Evolutionary conservation across 257 asterid species (phyloP).

Genomic region (Solanum piurae): DNA sequence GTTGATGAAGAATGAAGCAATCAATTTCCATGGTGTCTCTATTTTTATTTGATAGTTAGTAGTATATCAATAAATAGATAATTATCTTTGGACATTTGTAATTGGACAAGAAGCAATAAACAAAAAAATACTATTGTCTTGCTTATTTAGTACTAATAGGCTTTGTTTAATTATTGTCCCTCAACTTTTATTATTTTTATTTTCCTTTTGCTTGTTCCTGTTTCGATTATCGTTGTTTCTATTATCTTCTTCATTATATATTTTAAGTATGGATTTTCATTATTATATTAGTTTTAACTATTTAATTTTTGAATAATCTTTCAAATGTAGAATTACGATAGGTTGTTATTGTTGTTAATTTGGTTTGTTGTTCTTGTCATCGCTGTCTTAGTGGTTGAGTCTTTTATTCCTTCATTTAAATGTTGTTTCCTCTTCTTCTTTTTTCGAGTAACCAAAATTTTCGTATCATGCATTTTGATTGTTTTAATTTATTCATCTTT

Average conservation of each 20-base stretch:
- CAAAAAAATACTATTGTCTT: conserved; percentile 27
- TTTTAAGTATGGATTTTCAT: neutral
- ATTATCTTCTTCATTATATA: neutral
- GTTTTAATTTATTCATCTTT: neutral
- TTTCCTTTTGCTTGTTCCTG: neutral
- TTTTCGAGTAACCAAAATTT: conserved; percentile 18
- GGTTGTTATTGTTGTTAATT: neutral
- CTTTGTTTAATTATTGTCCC: neutral
- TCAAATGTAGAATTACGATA: too few species aligned
- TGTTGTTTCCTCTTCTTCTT: neutral
- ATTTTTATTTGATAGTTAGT: conserved; percentile 7
- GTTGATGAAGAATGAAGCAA: neutral
- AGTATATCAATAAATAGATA: neutral
- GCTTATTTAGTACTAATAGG: conserved; percentile 24
- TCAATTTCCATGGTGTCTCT: conserved; percentile 28
- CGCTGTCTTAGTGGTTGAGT: conserved; percentile 35
- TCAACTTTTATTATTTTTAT: neutral
- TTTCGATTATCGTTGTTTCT: neutral
- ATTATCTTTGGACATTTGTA: conserved; percentile 29
- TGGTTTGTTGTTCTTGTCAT: conserved; percentile 8
- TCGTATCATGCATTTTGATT: conserved; percentile 22
- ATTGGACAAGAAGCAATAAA: conserved; percentile 50
- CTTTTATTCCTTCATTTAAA: conserved; percentile 10
- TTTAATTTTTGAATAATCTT: neutral
- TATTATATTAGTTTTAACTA: neutral